These are phyloP conservation scores for Phaeotremella skinneri DNA, from an alignment of 768 basidiomycete genomes.

Conservation along the genomic window DNA sequence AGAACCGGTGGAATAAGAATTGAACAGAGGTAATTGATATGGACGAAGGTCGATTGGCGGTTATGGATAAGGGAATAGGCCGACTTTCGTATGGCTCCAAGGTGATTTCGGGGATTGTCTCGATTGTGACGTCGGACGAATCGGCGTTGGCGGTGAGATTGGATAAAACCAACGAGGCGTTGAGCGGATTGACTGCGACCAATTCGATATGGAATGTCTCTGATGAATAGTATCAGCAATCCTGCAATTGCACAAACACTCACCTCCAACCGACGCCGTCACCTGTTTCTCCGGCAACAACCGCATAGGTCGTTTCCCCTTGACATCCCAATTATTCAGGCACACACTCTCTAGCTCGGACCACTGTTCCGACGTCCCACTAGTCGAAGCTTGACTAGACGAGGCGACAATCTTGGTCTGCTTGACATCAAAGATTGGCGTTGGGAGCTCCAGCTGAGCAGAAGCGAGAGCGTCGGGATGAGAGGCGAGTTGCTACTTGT, in stretches of 20 bases:
- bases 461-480: slow-evolving; percentile 58
- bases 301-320: slow-evolving; percentile 42
- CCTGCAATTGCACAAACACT: slow-evolving; percentile 6
- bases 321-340: slow-evolving; percentile 55
- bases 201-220: slow-evolving; percentile 50
- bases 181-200: slow-evolving; percentile 50
- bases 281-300: slow-evolving; percentile 22
- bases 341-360: slow-evolving; percentile 65
- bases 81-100: slow-evolving; percentile 66
- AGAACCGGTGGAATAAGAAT: slow-evolving; percentile 64
- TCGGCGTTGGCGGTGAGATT: slow-evolving; percentile 25
- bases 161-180: slow-evolving; percentile 44
- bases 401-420: slow-evolving; percentile 63
- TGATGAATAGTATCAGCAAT: slow-evolving; percentile 15
- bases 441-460: slow-evolving; percentile 62
- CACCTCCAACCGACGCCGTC: slow-evolving; percentile 35
- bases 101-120: slow-evolving; percentile 59
- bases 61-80: slow-evolving; percentile 66
- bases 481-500: slow-evolving; percentile 66
- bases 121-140: slow-evolving; percentile 57
- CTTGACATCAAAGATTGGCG: slow-evolving; percentile 63
- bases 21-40: slow-evolving; percentile 63
- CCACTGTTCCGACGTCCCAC: slow-evolving; percentile 56
- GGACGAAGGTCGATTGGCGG: slow-evolving; percentile 57
- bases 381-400: slow-evolving; percentile 56